Conservation (phyloP, 805 yeast genomes). For the Ogataea pini region DNA sequence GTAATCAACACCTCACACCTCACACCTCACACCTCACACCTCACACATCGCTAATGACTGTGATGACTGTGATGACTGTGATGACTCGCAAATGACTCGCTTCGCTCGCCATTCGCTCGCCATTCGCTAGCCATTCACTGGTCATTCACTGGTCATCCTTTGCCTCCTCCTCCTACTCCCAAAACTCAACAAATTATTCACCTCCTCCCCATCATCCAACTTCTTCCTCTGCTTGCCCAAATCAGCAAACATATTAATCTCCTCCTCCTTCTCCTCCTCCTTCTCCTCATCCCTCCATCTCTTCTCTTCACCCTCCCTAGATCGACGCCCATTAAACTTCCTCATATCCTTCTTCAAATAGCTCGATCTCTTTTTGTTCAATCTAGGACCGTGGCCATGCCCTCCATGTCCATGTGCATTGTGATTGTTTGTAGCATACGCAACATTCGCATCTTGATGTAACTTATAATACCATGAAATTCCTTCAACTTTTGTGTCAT, state of each 20-base stretch:
- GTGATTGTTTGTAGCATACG: constrained; percentile 1
- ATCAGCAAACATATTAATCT: constrained; percentile 24
- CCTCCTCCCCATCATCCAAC: constrained; percentile 29
- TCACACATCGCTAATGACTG: no score
- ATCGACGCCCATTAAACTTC: constrained; percentile 5
- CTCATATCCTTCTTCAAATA: constrained; percentile 11
- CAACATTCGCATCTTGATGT: constrained; percentile 38
- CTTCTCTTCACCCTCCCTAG: constrained; percentile 8
- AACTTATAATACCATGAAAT: constrained; percentile 49
- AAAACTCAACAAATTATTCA: constrained; percentile 30
- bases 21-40: no score
- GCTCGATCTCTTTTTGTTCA: constrained; percentile 12
- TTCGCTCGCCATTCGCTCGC: background rate
- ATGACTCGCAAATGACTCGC: background rate
- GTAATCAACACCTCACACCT: no score
- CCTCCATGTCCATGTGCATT: background rate
- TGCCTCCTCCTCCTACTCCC: constrained; percentile 27
- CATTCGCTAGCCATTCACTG: background rate
- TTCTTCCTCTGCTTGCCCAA: constrained; percentile 34
- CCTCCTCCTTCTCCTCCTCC: constrained; percentile 10
- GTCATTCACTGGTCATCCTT: constrained; percentile 7
- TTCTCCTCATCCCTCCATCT: constrained; percentile 10
- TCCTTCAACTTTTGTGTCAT: constrained; percentile 43
- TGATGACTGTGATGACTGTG: no score
- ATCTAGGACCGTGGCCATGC: no score